These are phyloP conservation scores for Eutrema japonicum DNA, from an alignment of 345 rosid genomes.

Conservation along the genomic window DNA sequence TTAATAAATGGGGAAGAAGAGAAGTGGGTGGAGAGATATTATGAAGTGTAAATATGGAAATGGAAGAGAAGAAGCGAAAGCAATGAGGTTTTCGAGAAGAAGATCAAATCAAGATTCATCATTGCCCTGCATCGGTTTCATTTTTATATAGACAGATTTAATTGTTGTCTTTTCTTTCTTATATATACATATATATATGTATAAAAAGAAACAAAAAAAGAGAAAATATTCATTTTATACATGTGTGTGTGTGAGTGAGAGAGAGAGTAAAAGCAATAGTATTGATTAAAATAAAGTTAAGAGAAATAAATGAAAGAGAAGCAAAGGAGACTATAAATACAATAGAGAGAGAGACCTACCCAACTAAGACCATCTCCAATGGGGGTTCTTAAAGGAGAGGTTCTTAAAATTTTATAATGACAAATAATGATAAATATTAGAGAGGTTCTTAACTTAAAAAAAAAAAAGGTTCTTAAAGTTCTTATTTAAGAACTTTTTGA, in stretches of 20 bases:
- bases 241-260: conserved; percentile 35
- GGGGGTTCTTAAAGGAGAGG: too few relatives aligned
- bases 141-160: conserved; percentile 33
- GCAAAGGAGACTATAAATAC: conserved; percentile 59
- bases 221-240: conserved; percentile 48
- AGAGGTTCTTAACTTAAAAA: too few relatives aligned
- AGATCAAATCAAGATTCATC: conserved; percentile 46
- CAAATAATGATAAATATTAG: too few relatives aligned
- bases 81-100: conserved; percentile 43
- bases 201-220: not conserved
- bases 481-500: too few relatives aligned
- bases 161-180: conserved; percentile 38
- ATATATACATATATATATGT: too few relatives aligned
- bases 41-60: conserved; percentile 47
- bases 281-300: conserved; percentile 40
- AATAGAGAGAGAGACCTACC: conserved; percentile 71
- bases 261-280: conserved; percentile 16
- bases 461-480: too few relatives aligned
- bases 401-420: too few relatives aligned
- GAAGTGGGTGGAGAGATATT: conserved; percentile 64
- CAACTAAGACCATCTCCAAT: too few relatives aligned
- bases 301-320: conserved; percentile 28
- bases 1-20: conserved; percentile 55
- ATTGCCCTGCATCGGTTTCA: conserved; percentile 35
- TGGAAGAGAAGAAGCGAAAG: conserved; percentile 44